Evolutionary conservation across 73 alveolate genomes (phyloP), one percentile per base, ranked within the genome.

Genomic region (Symbiodinium pilosum): DNA sequence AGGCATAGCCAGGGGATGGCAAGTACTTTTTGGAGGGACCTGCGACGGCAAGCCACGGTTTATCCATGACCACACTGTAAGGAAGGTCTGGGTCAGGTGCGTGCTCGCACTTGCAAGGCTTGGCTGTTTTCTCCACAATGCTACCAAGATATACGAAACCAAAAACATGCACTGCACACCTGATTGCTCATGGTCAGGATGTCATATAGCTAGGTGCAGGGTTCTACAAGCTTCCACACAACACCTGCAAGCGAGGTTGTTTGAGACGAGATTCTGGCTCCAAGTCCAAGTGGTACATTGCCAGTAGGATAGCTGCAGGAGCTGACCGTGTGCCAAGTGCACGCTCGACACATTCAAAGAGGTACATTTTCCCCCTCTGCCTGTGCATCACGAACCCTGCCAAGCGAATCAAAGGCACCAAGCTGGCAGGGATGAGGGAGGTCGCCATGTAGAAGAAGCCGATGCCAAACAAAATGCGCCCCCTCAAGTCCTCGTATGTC

Each of bases 401-500:
- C 83, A 91, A 32, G n/a, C 97, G 97, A 16, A 91, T 56, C 77
- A 91, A 40, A 14, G 97, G 97, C 32, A 91, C 97, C 26, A 91
- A 52, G 20, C 83, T 43, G 47, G 81, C 51, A 11, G 97, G 97
- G 1, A 91, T 86, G 56, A 91, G 18, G 2, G 97, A 91, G 40
- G 89, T 40, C n/a, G 89, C 97, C 97, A 91, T 91, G 89, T 91
- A 91, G 88, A 91, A 91, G 40, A 91, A 91, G 81, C 97, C 97
- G 32, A 91, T 56, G 51, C 97, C 97, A 69, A 91, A 91, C 32
- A 91, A 77, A 43, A 91, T 71, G 39, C 97, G 73, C 26, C 97
- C 97, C 39, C 88, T 42, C 97, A 91, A 43, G 56, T 91, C 97
- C 47, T 91, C 97, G 68, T 69, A 43, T 7, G 89, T 91, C 89